These are phyloP conservation scores for Suillus subluteus DNA, from an alignment of 768 basidiomycete genomes.

Conservation along the genomic window DNA sequence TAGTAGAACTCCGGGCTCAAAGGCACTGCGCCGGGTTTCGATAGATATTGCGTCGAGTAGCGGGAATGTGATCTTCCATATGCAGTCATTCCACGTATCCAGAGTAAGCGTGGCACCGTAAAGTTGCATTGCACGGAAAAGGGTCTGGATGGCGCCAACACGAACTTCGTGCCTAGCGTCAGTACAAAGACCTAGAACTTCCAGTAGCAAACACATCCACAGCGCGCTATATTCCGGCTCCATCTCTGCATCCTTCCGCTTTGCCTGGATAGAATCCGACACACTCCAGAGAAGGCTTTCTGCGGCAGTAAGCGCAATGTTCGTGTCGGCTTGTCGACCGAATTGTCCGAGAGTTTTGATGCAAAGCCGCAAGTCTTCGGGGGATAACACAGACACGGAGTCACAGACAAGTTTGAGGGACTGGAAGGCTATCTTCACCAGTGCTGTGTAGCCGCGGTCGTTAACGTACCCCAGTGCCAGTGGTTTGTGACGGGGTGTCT, in stretches of 20 bases:
- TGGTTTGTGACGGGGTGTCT: conserved; percentile 42
- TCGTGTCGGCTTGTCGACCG: conserved; percentile 91
- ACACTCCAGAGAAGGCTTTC: conserved; percentile 95
- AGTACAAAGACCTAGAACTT: conserved; percentile 80
- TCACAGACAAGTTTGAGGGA: conserved; percentile 94
- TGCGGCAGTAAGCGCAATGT: conserved; percentile 93
- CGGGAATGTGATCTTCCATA: conserved; percentile 92
- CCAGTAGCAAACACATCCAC: conserved; percentile 92
- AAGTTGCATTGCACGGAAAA: conserved; percentile 92
- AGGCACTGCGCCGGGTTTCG: conserved; percentile 49
- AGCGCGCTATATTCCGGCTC: conserved; percentile 76
- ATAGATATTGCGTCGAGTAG: conserved; percentile 71
- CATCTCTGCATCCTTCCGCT: conserved; percentile 65
- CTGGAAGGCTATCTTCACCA: conserved; percentile 94
- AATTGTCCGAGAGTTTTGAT: conserved; percentile 92
- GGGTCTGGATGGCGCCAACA: conserved; percentile 91
- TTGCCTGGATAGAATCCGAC: conserved; percentile 91
- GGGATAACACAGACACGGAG: conserved; percentile 79
- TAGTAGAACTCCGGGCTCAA: conserved; percentile 15
- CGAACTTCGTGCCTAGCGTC: conserved; percentile 88
- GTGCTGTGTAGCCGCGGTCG: conserved; percentile 70
- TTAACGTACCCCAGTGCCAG: conserved; percentile 58
- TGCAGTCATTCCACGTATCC: conserved; percentile 86
- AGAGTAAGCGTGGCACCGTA: conserved; percentile 86
- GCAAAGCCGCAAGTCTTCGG: conserved; percentile 82